Base-by-base conservation (phyloP, 768 basidiomycete genomes). In the Suillus subalutaceus region DNA sequence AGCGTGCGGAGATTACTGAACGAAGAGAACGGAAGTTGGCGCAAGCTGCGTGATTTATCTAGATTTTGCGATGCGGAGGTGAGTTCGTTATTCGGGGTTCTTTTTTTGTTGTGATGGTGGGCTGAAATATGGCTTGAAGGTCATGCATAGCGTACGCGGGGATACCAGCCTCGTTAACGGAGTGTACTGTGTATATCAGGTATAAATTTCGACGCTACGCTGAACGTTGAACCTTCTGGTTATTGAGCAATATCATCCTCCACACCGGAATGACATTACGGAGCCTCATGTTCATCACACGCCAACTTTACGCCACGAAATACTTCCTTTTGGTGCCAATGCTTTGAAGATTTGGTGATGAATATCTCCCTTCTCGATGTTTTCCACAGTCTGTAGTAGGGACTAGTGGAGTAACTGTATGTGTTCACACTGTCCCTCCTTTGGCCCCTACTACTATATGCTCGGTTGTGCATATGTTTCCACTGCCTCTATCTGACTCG, bases 1-100 rank as follows among this genome's bases (percentile, higher is more conserved):
- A 90, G 77, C 86, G 87, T 59, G 82, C 77, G 26, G 82, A 90
- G 72, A 84, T 93, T 52, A 73, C 79, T 35, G 83, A 83, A 68
- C 83, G 84, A 63, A 81, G 89, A 74, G 78, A 79, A 70, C 72
- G 77, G 67, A 72, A 73, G 65, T 69, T 79, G 37, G 79, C 71
- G 23, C 74, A 72, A 23, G 72, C 76, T 23, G 81, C 69, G 44
- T 77, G 63, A 74, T 18, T 9, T 23, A 74, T 23, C 6, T 35
- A 35, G 4, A 67, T 64, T 68, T 52, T 65, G 40, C 13, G 15
- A 37, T 56, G 30, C 16, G 35, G 76, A 76, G 69, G 74, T 77
- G 72, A 20, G 59, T 43, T 40, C 18, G 38, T 20, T 16, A 32
- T 30, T 60, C 18, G 20, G 23, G 6, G 23, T 50, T 46, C 3